Evolutionary conservation across 176 grass and related monocot species (phyloP).

Genomic region (Dendrocalamus sinicus): DNA sequence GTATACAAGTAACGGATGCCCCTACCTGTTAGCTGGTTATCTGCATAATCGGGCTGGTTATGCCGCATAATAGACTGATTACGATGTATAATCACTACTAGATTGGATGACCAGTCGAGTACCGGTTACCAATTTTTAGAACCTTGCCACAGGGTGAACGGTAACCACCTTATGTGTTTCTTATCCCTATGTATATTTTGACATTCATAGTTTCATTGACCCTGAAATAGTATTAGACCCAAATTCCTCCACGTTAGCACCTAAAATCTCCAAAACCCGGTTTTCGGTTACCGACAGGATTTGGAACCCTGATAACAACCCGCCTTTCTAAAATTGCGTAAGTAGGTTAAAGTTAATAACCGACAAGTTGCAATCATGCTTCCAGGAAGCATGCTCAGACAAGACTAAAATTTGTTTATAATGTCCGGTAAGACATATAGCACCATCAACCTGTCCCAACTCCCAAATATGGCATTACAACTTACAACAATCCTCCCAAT

Average conservation of each 20-base stretch:
- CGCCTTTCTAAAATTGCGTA: slow-evolving; percentile 3
- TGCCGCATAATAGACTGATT: too few relatives aligned
- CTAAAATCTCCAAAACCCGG: not conserved
- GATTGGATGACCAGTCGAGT: too few relatives aligned
- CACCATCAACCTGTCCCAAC: not conserved
- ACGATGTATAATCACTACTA: too few relatives aligned
- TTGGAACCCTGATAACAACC: not conserved
- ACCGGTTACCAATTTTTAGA: too few relatives aligned
- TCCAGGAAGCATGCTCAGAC: not conserved
- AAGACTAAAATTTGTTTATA: not conserved
- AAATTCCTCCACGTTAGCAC: not conserved
- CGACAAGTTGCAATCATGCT: not conserved
- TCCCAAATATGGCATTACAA: not conserved
- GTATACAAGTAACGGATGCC: too few relatives aligned
- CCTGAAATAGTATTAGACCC: not conserved
- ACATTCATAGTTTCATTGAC: not conserved
- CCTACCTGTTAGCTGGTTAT: too few relatives aligned
- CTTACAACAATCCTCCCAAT: not conserved
- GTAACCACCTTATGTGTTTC: not conserved
- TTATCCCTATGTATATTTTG: not conserved
- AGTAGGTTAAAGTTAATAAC: not conserved
- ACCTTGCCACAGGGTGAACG: not conserved
- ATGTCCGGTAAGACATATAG: not conserved
- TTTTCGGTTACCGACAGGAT: not conserved
- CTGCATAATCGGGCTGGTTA: too few relatives aligned